Evolutionary conservation across 2,329 filamentous ascomycete genomes (phyloP).

Genomic region (Periglandula ipomoeae): DNA sequence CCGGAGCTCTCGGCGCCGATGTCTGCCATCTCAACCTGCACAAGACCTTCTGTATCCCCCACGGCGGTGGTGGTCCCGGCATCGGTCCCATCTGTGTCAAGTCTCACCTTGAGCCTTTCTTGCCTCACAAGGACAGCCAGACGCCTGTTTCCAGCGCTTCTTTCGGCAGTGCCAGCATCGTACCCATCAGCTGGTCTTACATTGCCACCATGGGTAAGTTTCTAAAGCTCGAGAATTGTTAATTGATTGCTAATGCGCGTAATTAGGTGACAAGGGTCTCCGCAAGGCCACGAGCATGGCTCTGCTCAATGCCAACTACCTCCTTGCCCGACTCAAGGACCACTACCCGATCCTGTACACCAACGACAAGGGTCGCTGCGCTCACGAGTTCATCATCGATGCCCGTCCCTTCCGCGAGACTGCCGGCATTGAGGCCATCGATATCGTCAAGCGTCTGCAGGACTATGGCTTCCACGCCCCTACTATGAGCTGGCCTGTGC

Average conservation of each 20-base stretch:
- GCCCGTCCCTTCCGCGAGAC: slow-evolving; percentile 75
- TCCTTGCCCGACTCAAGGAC: slow-evolving; percentile 74
- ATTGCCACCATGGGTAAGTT: slow-evolving; percentile 79
- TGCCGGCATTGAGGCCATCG: slow-evolving; percentile 80
- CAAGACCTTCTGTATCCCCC: slow-evolving; percentile 98
- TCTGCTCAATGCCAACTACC: slow-evolving; percentile 95
- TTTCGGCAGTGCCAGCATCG: slow-evolving; percentile 82
- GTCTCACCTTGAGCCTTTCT: slow-evolving; percentile 63
- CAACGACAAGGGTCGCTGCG: slow-evolving; percentile 78
- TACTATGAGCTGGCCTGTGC: slow-evolving; percentile 93
- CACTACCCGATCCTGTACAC: slow-evolving; percentile 93
- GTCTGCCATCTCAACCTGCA: slow-evolving; percentile 96
- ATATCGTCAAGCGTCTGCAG: slow-evolving; percentile 92
- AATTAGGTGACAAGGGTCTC: slow-evolving; percentile 48
- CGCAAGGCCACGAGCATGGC: slow-evolving; percentile 87
- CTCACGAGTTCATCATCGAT: slow-evolving; percentile 96
- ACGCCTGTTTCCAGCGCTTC: slow-evolving; percentile 71
- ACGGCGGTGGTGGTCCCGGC: slow-evolving; percentile 88
- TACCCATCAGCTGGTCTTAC: slow-evolving; percentile 92
- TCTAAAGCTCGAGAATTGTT: no score
- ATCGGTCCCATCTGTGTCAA: slow-evolving; percentile 93
- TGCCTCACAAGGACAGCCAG: slow-evolving; percentile 31
- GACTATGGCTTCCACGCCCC: slow-evolving; percentile 97
- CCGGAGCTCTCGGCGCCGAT: slow-evolving; percentile 90
- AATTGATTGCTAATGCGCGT: neutral